A percentile compares a stretch with the other conserved stretches of the same genome.
These are phyloP conservation scores for Boeremia exigua DNA, from an alignment of 2,329 filamentous ascomycete species.

Conservation along the genomic window DNA sequence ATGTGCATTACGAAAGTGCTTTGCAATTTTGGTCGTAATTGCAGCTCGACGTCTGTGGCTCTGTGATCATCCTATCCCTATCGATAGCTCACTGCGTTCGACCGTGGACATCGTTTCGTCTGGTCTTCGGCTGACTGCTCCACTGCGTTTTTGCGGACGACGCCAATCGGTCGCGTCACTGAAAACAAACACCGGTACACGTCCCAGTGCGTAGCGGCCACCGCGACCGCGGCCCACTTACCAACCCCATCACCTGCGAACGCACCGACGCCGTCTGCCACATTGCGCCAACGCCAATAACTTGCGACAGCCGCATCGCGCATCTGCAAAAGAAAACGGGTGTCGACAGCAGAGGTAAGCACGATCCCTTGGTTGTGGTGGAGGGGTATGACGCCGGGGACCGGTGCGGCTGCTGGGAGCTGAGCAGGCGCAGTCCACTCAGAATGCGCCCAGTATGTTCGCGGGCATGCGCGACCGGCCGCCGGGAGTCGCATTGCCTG, in stretches of 20 bases:
- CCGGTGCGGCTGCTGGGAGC: slow-evolving; percentile 1
- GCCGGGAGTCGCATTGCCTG: slow-evolving; percentile 4
- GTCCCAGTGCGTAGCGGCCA: slow-evolving; percentile 9
- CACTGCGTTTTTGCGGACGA: slow-evolving; percentile 6
- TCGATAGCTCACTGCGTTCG: slow-evolving; percentile 21
- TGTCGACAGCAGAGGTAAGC: slow-evolving; percentile 9
- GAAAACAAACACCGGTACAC: slow-evolving; percentile 20
- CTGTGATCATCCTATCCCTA: slow-evolving; percentile 16
- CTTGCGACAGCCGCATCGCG: slow-evolving; percentile 9
- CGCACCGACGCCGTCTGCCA: slow-evolving; percentile 17
- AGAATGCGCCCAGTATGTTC: background rate
- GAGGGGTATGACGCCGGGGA: slow-evolving; percentile 14
- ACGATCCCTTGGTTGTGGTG: slow-evolving; percentile 6
- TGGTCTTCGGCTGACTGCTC: slow-evolving; percentile 3
- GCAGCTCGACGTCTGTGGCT: slow-evolving; percentile 14
- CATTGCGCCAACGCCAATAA: slow-evolving; percentile 16
- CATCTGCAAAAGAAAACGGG: background rate
- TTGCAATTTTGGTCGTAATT: slow-evolving; percentile 15
- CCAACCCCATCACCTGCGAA: slow-evolving; percentile 20
- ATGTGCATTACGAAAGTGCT: slow-evolving; percentile 10
- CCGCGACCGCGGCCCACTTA: slow-evolving; percentile 17
- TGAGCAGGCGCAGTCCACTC: slow-evolving; percentile 1
- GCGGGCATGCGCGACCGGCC: background rate
- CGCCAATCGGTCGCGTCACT: slow-evolving; percentile 19
- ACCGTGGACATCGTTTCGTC: slow-evolving; percentile 10